A percentile compares a stretch with the other conserved stretches of the same genome.
Evolutionary conservation across 1,284 basidiomycete genomes (phyloP).

Genomic region (Microstroma glucosiphilum): DNA sequence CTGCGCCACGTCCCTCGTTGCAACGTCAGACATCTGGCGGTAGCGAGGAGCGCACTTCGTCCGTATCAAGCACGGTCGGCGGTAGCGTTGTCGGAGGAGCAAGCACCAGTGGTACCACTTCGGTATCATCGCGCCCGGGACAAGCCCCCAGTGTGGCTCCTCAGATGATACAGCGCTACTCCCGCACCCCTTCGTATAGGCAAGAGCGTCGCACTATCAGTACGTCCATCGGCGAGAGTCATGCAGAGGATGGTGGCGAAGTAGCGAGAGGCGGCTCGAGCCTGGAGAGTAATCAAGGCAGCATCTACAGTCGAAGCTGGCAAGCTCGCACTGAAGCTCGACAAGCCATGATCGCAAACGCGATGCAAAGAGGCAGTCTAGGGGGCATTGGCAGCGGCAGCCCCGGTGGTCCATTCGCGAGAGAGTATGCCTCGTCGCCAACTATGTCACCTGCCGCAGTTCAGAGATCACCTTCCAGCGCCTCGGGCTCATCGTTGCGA

Average conservation of each 20-base stretch:
- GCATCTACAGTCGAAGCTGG: constrained; percentile 5
- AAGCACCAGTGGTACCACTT: not conserved
- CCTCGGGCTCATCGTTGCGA: not conserved
- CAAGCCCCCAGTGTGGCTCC: not conserved
- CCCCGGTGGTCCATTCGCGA: not conserved
- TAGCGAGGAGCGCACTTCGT: not conserved
- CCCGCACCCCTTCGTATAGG: constrained; percentile 2
- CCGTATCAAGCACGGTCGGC: not conserved
- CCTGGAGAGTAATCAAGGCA: not conserved
- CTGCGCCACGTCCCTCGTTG: not conserved
- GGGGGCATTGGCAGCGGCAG: not conserved
- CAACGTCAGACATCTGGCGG: not conserved
- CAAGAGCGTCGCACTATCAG: not conserved
- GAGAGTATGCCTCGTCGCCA: too few species aligned
- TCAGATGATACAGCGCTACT: constrained; percentile 8
- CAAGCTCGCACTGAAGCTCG: constrained; percentile 6
- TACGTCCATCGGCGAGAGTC: not conserved
- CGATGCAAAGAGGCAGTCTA: constrained; percentile 1
- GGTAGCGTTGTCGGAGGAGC: not conserved
- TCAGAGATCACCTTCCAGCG: not conserved
- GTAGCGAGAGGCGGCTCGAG: not conserved
- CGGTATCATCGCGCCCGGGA: not conserved
- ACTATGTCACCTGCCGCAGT: too few species aligned
- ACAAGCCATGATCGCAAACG: constrained; percentile 4
- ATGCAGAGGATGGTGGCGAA: not conserved